Evolutionary conservation across 169 alveolate species (phyloP), one percentile per base, ranked within the genome.

Genomic region (Amoebophrya sp.): DNA sequence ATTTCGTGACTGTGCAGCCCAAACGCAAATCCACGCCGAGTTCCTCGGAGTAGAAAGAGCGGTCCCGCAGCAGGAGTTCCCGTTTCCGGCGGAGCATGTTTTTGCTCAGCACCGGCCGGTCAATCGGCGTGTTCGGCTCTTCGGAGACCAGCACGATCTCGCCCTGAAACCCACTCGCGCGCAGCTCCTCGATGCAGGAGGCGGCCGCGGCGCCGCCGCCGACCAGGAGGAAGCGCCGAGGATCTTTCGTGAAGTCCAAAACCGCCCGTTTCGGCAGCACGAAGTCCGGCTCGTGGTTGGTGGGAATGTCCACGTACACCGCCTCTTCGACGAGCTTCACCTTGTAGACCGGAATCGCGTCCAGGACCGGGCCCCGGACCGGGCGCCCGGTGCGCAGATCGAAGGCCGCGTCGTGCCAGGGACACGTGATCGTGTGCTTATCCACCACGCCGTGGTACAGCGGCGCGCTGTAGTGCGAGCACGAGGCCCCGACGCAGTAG

Each of bases 321-420:
- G 53, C 40, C 18, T 38, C 90, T 23, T 23, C 29, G 14, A 23
- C 25, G 29, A 83, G 53, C 41, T 35, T 39, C 10, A 83, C 90
- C 23, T 35, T 83, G 90, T 83, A 83, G 40, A 40, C 40, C 53
- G 90, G 90, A 3, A 83, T 83, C 23, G 90, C 90, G 41, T 83
- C 90, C 12, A 83, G 40, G 0, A 35, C 90, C 33, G 90, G 90
- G n/a, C 90, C 90, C 0, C 90, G 0, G 53, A 83, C 29, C 29
- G 90, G 90, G n/a, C 40, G 53, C 0, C 90, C 90, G 38, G 90
- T 83, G n/a, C 40, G 38, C 18, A 83, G 14, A 14, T 83, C 90
- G 90, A 83, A 83, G 29, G 90, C 40, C 25, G 90, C 90, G 32
- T 83, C 90, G 40, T 83, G 90, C 90, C 38, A 32, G 40, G 90